phyloP scores from a whole-genome alignment of 345 rosid species.

The Salix brachista region DNA sequence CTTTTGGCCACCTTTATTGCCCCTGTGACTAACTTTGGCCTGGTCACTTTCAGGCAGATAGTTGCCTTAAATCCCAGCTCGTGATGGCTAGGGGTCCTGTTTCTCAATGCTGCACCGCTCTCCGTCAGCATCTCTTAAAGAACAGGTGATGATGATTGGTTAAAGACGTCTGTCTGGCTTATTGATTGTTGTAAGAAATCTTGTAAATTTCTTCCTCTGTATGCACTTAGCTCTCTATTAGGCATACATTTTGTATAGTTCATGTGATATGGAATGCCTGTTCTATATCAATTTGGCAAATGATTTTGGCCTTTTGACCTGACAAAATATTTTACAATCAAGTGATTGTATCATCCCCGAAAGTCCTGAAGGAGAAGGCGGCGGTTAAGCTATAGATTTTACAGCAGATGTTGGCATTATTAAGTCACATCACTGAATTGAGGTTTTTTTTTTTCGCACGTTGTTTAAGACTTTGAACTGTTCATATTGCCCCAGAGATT shows the following conservation, averaged over 20 bases:
- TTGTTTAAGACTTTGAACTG: neutral
- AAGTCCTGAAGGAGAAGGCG: neutral
- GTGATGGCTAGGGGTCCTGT: neutral
- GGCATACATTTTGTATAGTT: too few species aligned
- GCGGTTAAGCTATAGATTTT: neutral
- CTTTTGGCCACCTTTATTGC: slow-evolving; percentile 17
- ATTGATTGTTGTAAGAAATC: too few species aligned
- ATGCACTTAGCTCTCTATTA: too few species aligned
- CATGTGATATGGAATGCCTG: too few species aligned
- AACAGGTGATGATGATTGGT: too few species aligned
- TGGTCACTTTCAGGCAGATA: slow-evolving; percentile 35
- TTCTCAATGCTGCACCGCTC: neutral
- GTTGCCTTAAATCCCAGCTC: slow-evolving; percentile 2
- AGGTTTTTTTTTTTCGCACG: neutral
- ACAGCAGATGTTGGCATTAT: neutral
- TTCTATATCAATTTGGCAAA: too few species aligned
- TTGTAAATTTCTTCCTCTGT: too few species aligned
- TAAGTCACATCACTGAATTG: neutral
- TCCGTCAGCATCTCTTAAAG: neutral
- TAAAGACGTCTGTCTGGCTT: too few species aligned
- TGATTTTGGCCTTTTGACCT: too few species aligned
- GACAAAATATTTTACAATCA: neutral
- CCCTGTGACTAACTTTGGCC: slow-evolving; percentile 33
- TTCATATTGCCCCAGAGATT: neutral
- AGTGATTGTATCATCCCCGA: neutral